Evolutionary conservation across 768 basidiomycete species (phyloP), one percentile per base, ranked within the genome.

Genomic region (Auricularia cornea): DNA sequence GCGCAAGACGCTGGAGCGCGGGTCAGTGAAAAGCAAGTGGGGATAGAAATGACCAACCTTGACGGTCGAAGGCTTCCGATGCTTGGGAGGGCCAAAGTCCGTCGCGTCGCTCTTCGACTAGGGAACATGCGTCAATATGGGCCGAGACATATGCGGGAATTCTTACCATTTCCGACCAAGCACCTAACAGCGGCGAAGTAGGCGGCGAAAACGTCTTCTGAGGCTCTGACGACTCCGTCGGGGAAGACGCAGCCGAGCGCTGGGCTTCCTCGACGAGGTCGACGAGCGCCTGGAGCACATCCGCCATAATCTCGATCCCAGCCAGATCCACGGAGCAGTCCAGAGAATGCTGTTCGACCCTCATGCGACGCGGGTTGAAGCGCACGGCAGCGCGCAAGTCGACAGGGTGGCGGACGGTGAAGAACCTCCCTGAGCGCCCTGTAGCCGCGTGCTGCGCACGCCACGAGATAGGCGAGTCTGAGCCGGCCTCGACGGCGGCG

Each of bases 291-390:
- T 69, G 59, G 62, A 70, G 54, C 56, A 78, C 75, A 66, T 86
- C 82, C 56, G 83, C 70, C 63, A 83, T 79, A 3, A 84, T 63
- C 26, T 75, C 74, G 54, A 83, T 75, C 59, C 79, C 75, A 38
- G 78, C 84, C 6, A 85, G 66, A 52, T 74, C 76, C 38, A 87
- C 68, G 3, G 72, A 73, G 3, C 76, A 72, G 18, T 80, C 76
- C 48, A 88, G 69, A 48, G 85, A 85, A 60, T 83, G 80, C 3
- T 78, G 73, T 63, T 87, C 81, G 33, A 87, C 68, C 29, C 74
- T 72, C 26, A 84, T 82, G 60, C 79, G 76, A 64, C 81, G 80
- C 4, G 88, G 87, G 71, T 81, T 83, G 68, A 89, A 84, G 59
- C 78, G 76, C 54, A 82, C 75, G 14, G 81, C 82, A n/a, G 80